These are phyloP conservation scores for Turritis glabra DNA, from an alignment of 345 rosid species.

Conservation along the genomic window DNA sequence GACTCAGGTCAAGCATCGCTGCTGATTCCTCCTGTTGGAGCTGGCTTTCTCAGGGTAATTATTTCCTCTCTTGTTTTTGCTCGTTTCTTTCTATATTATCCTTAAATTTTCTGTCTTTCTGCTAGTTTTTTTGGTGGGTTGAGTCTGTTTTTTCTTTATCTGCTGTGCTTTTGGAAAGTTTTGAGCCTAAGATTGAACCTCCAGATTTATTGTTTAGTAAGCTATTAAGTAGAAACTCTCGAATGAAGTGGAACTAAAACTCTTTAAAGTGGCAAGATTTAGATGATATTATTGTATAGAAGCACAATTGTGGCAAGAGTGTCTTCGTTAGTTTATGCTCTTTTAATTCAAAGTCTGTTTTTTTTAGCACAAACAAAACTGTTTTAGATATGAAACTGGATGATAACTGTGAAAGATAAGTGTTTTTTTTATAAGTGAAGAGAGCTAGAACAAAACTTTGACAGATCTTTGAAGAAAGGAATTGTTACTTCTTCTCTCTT, in stretches of 20 bases:
- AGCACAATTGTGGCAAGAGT: not conserved
- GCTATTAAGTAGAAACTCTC: not conserved
- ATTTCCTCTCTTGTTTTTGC: not conserved
- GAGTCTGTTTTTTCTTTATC: not conserved
- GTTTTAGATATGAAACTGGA: not conserved
- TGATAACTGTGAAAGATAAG: not conserved
- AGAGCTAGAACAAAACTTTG: not conserved
- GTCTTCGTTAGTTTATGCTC: not conserved
- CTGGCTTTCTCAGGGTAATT: conserved; percentile 79
- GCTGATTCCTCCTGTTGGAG: conserved; percentile 92
- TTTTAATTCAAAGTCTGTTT: not conserved
- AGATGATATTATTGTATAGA: not conserved
- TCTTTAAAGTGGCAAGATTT: not conserved
- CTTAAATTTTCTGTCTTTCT: not conserved
- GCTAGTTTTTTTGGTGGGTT: not conserved
- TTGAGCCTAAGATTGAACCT: not conserved
- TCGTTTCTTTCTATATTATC: not conserved
- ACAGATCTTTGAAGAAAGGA: not conserved
- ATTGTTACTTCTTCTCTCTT: not conserved
- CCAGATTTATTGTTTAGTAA: not conserved
- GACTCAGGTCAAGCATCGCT: conserved; percentile 77
- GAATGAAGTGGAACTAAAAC: not conserved
- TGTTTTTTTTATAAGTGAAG: not conserved
- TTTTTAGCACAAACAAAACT: not conserved
- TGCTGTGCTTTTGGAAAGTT: not conserved